Base-by-base conservation (phyloP, 140 eudicot genomes). In the Ambrosia hybrid region DNA sequence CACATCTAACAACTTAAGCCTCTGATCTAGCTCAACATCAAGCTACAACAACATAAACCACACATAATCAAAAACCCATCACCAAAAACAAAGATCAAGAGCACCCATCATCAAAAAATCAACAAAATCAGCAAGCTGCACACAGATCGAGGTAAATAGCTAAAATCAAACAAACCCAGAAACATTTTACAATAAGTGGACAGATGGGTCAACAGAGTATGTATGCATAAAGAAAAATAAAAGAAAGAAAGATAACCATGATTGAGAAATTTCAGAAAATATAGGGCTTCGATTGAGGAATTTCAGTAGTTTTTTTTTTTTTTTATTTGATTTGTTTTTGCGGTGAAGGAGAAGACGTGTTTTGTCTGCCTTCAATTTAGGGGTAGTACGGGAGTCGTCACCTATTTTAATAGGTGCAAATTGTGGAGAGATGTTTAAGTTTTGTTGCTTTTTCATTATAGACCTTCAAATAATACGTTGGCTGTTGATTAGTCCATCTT, bases 341-440 rank as follows among this genome's bases (percentile, higher is more conserved):
- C 66, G 59, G 75, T 66, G 79, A 65, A 37, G 9, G 73, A 78
- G 69, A 78, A 78, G 70, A 57, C 83, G 75, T 73, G 83, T 73
- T 73, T 65, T 77, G 16, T 65, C 58, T 66, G 57, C 65, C 57
- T 65, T 78, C 48, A 39, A 72, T 79, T 79, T 79, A 79, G 75
- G 68, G 79, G 51, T 65, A 15, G 66, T 36, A 10, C 59, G 79
- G 67, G 48, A 65, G 79, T 64, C 70, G 67, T 52, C 70, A 58
- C 70, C 17, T 10, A 49, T 77, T 70, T 61, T 69, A 70, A 70
- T 1, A 60, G 41, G 10, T 61, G 0, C 8, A 9, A 77, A 2
- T 51, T 77, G 41, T 26, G n/a, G 17, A 70, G 3, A 5, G 45
- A 11, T 76, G 76, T 55, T 77, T 13, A 26, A 21, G 45, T 77